These are phyloP conservation scores for Citrus australasica DNA, from an alignment of 345 rosid genomes.

Conservation along the genomic window DNA sequence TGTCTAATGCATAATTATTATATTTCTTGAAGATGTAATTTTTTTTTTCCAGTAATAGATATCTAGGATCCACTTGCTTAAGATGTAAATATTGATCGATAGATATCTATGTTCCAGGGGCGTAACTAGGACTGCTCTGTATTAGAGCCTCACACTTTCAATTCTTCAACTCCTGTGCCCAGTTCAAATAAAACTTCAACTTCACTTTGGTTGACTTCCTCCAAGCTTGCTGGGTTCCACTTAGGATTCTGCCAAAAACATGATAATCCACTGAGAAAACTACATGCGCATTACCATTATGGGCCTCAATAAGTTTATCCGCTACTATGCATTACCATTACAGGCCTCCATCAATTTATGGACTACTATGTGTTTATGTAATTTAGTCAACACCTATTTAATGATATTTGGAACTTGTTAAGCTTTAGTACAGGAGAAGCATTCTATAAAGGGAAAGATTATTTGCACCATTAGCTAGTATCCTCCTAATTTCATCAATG, in stretches of 20 bases:
- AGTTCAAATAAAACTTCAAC: constrained; percentile 63
- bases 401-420: background rate
- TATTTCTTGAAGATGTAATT: background rate
- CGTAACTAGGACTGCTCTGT: background rate
- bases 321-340: background rate
- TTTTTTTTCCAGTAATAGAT: background rate
- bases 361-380: background rate
- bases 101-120: too few species aligned
- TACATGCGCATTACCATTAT: too few species aligned
- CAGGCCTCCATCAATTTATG: background rate
- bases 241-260: constrained; percentile 65
- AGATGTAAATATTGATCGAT: too few species aligned
- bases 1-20: background rate
- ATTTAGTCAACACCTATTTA: background rate
- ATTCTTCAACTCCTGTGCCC: constrained; percentile 50
- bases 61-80: background rate
- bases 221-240: constrained; percentile 76
- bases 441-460: background rate
- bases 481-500: background rate
- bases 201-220: constrained; percentile 53
- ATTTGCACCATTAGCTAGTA: background rate
- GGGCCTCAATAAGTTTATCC: too few species aligned
- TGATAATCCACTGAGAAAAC: background rate
- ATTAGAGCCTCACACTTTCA: constrained; percentile 36
- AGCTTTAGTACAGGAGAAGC: background rate